Evolutionary conservation across 768 basidiomycete genomes (phyloP), one percentile per base, ranked within the genome.

Genomic region (Gymnopilus junonius): DNA sequence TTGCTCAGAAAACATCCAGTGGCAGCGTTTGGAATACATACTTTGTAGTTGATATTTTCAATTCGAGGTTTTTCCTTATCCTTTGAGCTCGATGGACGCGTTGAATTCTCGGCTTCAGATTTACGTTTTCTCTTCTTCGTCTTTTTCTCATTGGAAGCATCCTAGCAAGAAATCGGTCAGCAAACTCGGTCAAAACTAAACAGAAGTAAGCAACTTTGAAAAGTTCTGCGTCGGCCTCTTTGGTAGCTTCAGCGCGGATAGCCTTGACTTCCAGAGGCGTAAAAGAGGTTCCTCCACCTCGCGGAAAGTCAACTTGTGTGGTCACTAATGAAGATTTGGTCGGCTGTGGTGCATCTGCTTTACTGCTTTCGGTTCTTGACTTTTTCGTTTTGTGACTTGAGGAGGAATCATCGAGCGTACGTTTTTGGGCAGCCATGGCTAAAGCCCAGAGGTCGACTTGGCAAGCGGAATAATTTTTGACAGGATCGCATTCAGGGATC

Each of bases 1-100:
- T 45, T 25, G 32, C 21, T 42, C 55, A 68, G 32, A 32, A 32
- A 54, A 21, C 35, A 32, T 8, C 21, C 29, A 7, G 43, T 55
- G 62, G 11, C 39, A 55, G 37, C 12, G 31, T 10, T 31, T 39
- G 17, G 15, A 37, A 10, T 20, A 68, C 74, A 57, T 59, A 92
- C 94, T 80, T 96, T 97, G 81, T 97, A 97, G 71, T 95, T 97
- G 39, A 97, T 80, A 74, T 95, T 92, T 71, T 98, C 95, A 39
- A 97, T 87, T 59, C 95, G 89, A 59, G 90, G 81, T 40, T 73
- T 79, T 51, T 88, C 81, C 39, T 73, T 79, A 54, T 88, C 82
- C 73, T 87, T 87, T 65, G 79, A 78, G 39, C 69, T 74, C n/a
- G 76, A 70, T 17, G 62, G 55, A 61, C 69, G 63, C 61, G 60